These are phyloP conservation scores for Trichoderma citrinoviride DNA, from an alignment of 2,329 filamentous ascomycete species.

Conservation along the genomic window DNA sequence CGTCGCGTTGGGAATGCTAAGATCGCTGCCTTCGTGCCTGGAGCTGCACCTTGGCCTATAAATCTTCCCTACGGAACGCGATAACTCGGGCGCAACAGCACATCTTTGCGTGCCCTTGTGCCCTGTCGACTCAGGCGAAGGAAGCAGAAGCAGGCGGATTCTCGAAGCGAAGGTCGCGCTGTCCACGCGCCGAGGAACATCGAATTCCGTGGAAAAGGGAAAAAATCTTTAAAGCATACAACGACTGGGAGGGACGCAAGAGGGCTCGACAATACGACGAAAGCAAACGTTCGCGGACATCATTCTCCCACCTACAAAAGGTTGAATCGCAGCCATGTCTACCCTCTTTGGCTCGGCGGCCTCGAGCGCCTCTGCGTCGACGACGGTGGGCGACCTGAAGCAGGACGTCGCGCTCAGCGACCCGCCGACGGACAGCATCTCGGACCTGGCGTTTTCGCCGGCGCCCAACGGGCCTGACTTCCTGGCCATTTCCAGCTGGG, in stretches of 20 bases:
- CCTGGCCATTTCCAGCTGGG: constrained; percentile 90
- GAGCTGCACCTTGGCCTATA: constrained; percentile 14
- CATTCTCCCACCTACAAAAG: no score
- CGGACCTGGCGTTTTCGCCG: constrained; percentile 80
- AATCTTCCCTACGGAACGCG: constrained; percentile 19
- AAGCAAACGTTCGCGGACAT: no score
- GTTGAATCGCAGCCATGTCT: constrained; percentile 51
- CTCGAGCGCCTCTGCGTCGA: constrained; percentile 54
- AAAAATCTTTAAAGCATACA: not conserved
- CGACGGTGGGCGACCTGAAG: constrained; percentile 85
- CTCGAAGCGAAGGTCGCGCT: constrained; percentile 13
- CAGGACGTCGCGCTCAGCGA: constrained; percentile 78
- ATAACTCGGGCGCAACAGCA: not conserved
- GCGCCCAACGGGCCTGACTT: constrained; percentile 61
- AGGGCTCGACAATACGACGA: constrained; percentile 24
- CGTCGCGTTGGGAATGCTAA: constrained; percentile 25
- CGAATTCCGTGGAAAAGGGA: not conserved
- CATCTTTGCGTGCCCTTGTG: not conserved
- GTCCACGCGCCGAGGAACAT: constrained; percentile 6
- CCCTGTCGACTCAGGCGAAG: not conserved
- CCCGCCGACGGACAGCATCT: constrained; percentile 85
- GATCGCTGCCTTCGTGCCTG: constrained; percentile 21
- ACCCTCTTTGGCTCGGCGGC: constrained; percentile 57
- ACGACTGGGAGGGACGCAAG: not conserved
- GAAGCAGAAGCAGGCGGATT: not conserved